Evolutionary conservation across 305 asterid species (phyloP).

Genomic region (Solanum hybrid): DNA sequence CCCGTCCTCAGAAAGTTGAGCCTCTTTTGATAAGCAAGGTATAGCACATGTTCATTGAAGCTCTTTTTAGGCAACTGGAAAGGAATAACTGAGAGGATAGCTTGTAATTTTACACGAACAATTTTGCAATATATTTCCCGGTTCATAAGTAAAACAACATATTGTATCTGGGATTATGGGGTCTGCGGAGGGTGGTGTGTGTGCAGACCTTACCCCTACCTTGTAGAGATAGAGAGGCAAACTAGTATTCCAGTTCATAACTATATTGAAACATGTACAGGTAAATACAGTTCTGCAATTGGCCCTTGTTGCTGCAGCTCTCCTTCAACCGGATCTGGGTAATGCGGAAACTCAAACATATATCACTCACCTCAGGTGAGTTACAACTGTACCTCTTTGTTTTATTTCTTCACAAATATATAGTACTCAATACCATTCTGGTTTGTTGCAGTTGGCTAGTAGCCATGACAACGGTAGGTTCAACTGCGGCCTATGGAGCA

Average conservation of each 20-base stretch:
- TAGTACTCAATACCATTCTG: slow-evolving; percentile 11
- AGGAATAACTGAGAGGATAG: not conserved
- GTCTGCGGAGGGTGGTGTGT: not conserved
- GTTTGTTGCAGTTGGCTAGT: slow-evolving; percentile 68
- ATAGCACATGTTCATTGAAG: slow-evolving; percentile 6
- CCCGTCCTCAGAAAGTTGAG: slow-evolving; percentile 58
- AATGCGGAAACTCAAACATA: slow-evolving; percentile 54
- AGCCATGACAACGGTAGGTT: slow-evolving; percentile 66
- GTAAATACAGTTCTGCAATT: slow-evolving; percentile 82
- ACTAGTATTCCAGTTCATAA: not conserved
- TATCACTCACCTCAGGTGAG: slow-evolving; percentile 57
- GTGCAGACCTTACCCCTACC: not conserved
- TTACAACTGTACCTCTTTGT: not conserved
- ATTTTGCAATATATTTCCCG: not conserved
- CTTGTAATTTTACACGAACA: not conserved
- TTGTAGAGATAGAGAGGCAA: not conserved
- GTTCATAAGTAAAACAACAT: not conserved
- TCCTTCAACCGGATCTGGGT: slow-evolving; percentile 86
- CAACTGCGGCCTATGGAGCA: slow-evolving; percentile 75
- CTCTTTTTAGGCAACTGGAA: not conserved
- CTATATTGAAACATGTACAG: slow-evolving; percentile 19
- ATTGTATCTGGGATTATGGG: not conserved
- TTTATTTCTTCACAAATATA: not conserved
- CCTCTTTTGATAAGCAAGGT: slow-evolving; percentile 95
- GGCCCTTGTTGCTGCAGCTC: slow-evolving; percentile 75